Conservation (phyloP, 306 rosid genomes). For the Psophocarpus tetragonolobus region DNA sequence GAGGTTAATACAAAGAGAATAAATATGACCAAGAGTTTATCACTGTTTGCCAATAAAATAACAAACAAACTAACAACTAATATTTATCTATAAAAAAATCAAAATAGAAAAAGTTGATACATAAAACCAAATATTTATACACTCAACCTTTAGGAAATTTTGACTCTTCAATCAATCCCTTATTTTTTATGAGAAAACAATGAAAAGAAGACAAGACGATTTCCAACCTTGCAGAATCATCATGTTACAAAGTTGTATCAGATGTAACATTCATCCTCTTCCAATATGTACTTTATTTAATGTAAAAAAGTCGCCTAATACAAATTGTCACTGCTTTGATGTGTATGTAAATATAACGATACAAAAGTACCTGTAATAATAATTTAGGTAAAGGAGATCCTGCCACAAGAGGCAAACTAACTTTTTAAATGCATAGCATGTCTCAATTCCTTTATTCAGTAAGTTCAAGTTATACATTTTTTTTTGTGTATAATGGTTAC, state of each 20-base stretch:
- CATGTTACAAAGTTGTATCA: not conserved
- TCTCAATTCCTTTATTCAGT: not conserved
- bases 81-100: not conserved
- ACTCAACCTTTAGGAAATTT: not conserved
- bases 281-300: not conserved
- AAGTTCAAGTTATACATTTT: too few species aligned
- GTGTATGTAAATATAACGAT: not conserved
- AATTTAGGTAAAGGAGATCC: not conserved
- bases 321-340: not conserved
- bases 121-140: not conserved
- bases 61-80: not conserved
- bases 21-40: not conserved
- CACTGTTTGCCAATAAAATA: not conserved
- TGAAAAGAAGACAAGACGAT: not conserved
- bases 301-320: not conserved
- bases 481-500: too few species aligned
- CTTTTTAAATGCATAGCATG: not conserved
- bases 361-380: too few species aligned
- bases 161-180: not conserved
- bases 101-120: not conserved
- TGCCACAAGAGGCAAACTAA: not conserved
- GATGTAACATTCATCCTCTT: not conserved
- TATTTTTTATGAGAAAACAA: not conserved
- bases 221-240: not conserved
- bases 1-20: not conserved